Evolutionary conservation across 2,329 filamentous ascomycete species (phyloP), one percentile per base, ranked within the genome.

Genomic region (Dactylellina drechsleri): DNA sequence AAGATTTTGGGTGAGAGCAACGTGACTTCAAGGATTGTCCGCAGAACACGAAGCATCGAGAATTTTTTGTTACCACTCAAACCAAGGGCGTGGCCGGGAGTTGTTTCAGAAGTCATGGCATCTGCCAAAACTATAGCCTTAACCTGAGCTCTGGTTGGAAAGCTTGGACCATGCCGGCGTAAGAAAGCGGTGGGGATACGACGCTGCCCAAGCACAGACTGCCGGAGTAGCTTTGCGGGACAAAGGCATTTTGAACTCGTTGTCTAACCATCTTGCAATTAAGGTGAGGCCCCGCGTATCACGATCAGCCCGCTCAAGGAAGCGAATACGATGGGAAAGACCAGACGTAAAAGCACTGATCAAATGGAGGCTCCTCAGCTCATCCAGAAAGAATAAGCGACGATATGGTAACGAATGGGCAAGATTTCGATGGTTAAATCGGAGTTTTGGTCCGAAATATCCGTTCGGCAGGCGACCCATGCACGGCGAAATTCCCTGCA

Each of bases 361-460:
- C 47, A 18, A 18, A 18, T 8, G 18, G 18, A 23, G 16, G 47
- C 47, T 4, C 47, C 5, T 52, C n/a, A 62, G 41, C 16, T 47
- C 43, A 18, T 12, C 31, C 31, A 36, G 31, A 36, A 36, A 47
- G n/a, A 8, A 36, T 61, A 36, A 40, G 28, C 64, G 52, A 52
- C 26, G 50, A 16, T 4, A 31, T n/a, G 18, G 23, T 23, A 23
- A 4, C 2, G 23, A 23, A 23, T 23, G 4, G 6, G 49, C 16
- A 41, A 53, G 10, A 12, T 47, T 43, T 12, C 4, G 13, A 68
- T 26, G 28, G 16, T 49, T 70, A 45, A 36, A 57, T 62, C 66
- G 66, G 66, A 70, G 53, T 60, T 61, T 70, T 70, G 49, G 57
- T 56, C 57, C 66, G 66, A 70, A 62, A 62, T 56, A 61, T 15